Percentiles rank a stretch among this genome's conserved stretches.
phyloP scores from a whole-genome alignment of 2,329 filamentous ascomycete genomes.

The Arthrinium phaeospermum region DNA sequence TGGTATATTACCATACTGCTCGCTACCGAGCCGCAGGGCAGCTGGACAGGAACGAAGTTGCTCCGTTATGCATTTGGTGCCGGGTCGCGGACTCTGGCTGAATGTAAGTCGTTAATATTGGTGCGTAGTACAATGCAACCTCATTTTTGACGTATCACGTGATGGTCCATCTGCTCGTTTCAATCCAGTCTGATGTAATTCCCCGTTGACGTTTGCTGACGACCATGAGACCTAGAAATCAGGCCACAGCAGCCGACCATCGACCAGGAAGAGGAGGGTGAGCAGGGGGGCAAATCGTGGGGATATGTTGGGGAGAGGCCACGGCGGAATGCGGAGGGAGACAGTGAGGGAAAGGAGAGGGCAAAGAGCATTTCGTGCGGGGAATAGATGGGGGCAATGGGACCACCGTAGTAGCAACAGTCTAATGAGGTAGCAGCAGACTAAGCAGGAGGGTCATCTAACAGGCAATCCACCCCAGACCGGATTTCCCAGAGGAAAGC shows the following conservation, averaged over 20 bases:
- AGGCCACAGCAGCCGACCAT: constrained; percentile 8
- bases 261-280: not conserved
- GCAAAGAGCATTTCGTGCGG: not conserved
- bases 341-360: not conserved
- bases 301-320: constrained; percentile 5
- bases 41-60: not conserved
- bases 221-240: constrained; percentile 7
- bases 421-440: constrained; percentile 12
- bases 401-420: not conserved
- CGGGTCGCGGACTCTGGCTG: not conserved
- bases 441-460: constrained; percentile 13
- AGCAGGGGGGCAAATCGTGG: constrained; percentile 4
- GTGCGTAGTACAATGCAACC: not conserved
- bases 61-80: not conserved
- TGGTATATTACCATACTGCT: constrained; percentile 6
- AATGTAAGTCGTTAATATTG: constrained; percentile 10
- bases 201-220: not conserved
- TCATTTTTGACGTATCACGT: not conserved
- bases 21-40: constrained; percentile 1
- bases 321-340: not conserved
- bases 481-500: not conserved
- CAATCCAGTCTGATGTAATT: not conserved
- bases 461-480: not conserved
- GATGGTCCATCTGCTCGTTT: not conserved
- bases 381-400: not conserved